Evolutionary conservation across 176 grass and related monocot species (phyloP).

Genomic region (Triticum timopheevii): DNA sequence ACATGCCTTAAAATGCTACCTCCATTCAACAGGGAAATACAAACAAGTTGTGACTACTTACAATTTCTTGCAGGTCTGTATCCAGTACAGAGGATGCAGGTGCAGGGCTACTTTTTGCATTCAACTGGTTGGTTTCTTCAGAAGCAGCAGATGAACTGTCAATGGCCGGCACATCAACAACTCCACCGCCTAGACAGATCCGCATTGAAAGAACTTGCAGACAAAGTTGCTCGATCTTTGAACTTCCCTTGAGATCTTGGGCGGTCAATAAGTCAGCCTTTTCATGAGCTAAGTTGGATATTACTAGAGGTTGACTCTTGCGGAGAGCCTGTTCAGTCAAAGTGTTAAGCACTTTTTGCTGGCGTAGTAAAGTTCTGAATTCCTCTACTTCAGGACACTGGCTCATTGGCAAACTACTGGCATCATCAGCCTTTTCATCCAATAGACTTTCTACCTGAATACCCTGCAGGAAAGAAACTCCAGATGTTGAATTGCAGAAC

Average conservation of each 20-base stretch:
- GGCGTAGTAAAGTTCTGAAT: conserved; percentile 54
- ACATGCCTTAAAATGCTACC: conserved; percentile 1
- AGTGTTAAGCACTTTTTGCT: conserved; percentile 66
- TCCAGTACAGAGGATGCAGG: conserved; percentile 47
- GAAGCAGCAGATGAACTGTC: conserved; percentile 37
- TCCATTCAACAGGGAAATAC: conserved; percentile 22
- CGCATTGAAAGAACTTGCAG: conserved; percentile 85
- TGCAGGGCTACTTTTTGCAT: conserved; percentile 39
- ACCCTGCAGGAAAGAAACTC: conserved; percentile 56
- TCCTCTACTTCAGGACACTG: conserved; percentile 63
- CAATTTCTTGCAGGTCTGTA: conserved; percentile 80
- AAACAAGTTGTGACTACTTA: conserved; percentile 40
- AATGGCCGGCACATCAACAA: conserved; percentile 39
- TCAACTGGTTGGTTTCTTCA: conserved; percentile 33
- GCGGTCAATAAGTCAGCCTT: conserved; percentile 51
- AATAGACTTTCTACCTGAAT: conserved; percentile 56
- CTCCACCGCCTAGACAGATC: conserved; percentile 43
- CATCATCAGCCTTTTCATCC: conserved; percentile 67
- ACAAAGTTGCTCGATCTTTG: conserved; percentile 78
- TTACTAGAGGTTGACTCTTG: conserved; percentile 84
- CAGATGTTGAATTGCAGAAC: conserved; percentile 6
- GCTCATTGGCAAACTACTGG: conserved; percentile 24
- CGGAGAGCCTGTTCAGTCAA: conserved; percentile 92
- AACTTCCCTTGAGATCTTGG: conserved; percentile 45
- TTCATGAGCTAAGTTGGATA: conserved; percentile 78